phyloP scores from a whole-genome alignment of 2,329 filamentous ascomycete species.

The Nigrograna mackinnonii region DNA sequence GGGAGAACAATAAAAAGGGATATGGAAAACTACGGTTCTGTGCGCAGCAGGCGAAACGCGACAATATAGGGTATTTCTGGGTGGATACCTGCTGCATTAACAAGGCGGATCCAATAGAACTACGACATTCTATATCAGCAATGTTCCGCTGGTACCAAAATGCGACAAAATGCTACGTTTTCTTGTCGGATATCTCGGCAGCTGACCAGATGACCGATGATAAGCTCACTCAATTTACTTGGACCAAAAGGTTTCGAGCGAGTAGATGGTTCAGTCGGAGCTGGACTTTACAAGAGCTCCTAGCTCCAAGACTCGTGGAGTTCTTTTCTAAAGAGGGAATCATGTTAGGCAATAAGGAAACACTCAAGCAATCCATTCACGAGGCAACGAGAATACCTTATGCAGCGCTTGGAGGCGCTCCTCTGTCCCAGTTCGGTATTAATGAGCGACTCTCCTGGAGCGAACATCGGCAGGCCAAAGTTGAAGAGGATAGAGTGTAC shows the following conservation, averaged over 20 bases:
- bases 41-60: background rate
- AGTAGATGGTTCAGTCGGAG: constrained; percentile 2
- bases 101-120: background rate
- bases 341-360: constrained; percentile 2
- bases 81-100: constrained; percentile 4
- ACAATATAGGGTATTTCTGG: constrained; percentile 3
- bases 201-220: background rate
- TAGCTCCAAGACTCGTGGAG: constrained; percentile 4
- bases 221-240: background rate
- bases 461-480: constrained; percentile 10
- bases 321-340: constrained; percentile 7
- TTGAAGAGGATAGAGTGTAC: constrained; percentile 1
- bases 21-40: background rate
- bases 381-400: constrained; percentile 2
- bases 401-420: background rate
- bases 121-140: background rate
- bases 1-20: no score
- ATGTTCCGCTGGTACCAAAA: no score
- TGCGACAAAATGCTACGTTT: background rate
- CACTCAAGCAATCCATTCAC: constrained; percentile 2
- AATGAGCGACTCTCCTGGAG: constrained; percentile 7
- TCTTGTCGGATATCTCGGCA: background rate
- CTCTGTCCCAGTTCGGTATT: constrained; percentile 6
- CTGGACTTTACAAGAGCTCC: no score
- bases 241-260: background rate